Evolutionary conservation across 1,284 basidiomycete genomes (phyloP), one percentile per base, ranked within the genome.

Genomic region (Apiotrichum brassicae): DNA sequence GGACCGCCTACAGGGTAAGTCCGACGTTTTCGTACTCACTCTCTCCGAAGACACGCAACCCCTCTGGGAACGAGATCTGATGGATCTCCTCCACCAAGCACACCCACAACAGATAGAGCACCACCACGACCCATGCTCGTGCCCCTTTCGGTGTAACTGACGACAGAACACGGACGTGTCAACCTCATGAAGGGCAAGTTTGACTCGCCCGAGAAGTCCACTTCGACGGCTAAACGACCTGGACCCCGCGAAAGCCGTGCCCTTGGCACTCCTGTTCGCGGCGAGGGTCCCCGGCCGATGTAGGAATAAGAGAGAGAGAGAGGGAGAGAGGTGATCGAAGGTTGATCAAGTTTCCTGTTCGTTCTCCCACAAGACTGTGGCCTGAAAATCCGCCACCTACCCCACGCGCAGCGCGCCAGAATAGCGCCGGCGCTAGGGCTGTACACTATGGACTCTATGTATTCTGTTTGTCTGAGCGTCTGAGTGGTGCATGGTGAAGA

Each of bases 1-100:
- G 35, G 63, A 70, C 43, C 48, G 57, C 9, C 47, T 72, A 34
- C 51, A 65, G 30, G 64, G 70, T 71, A 50, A 59, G 68, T 64
- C 5, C 24, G 18, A 20, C 20, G 6, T 6, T 39, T n/a, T n/a
- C n/a, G n/a, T n/a, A n/a, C n/a, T n/a, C n/a, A n/a, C n/a, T n/a
- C n/a, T n/a, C n/a, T n/a, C n/a, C n/a, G 28, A 8, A 14, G 8
- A 30, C 28, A 14, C 14, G 4, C 25, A 16, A 28, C 39, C 39
- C 3, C 39, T 7, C 20, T 40, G 13, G 16, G 18, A 20, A n/a
- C 22, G 23, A n/a, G 38, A 26, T 13, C 4, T n/a, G n/a, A 18
- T n/a, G n/a, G n/a, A 36, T 19, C 35, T 36, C 35, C 35, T 20
- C 35, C 19, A 14, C 20, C 35, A 14, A 18, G 11, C 6, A 8